Base-by-base conservation (phyloP, 495 filamentous ascomycete species). In the Penicillium salamii region DNA sequence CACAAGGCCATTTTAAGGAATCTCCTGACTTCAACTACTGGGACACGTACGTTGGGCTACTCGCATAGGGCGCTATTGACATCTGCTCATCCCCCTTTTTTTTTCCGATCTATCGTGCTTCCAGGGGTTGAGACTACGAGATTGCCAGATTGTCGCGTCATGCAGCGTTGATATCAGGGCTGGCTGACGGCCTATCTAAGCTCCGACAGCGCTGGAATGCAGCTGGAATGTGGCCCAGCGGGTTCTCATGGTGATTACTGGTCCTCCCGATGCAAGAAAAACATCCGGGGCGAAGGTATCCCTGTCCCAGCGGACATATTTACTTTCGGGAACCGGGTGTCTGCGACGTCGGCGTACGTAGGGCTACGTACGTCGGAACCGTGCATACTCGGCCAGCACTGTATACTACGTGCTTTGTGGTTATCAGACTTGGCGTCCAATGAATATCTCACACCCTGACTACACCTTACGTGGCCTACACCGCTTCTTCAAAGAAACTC, bases 241-340 rank as follows among this genome's bases (percentile, higher is more conserved):
- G 46, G 49, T 58, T 61, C 52, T 58, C 54, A 50, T 55, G 49
- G 52, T 51, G 49, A 55, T 61, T 35, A 59, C 54, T 61, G 54
- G 57, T n/a, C 35, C 39, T 4, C 23, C 23, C 23, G 23, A 26
- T 3, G 23, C 23, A n/a, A 34, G 28, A 23, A 44, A 55, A 45
- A 53, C 43, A 45, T 38, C 35, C 24, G 31, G 43, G 3, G 23
- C 4, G 4, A 3, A 8, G 23, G 8, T 31, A 44, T 57, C 38
- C 52, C 28, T 44, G 14, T 34, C 1, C 5, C 23, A 46, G n/a
- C 48, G 46, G 24, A 35, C 46, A 48, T 48, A 32, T 31, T 48
- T 33, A 24, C 24, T n/a, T 9, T 13, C n/a, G 20, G 20, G 11
- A 5, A 19, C 15, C 19, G 42, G 20, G 8, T 34, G 8, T 34